Evolutionary conservation across 257 asterid species (phyloP).

Genomic region (Verbascum thapsus): DNA sequence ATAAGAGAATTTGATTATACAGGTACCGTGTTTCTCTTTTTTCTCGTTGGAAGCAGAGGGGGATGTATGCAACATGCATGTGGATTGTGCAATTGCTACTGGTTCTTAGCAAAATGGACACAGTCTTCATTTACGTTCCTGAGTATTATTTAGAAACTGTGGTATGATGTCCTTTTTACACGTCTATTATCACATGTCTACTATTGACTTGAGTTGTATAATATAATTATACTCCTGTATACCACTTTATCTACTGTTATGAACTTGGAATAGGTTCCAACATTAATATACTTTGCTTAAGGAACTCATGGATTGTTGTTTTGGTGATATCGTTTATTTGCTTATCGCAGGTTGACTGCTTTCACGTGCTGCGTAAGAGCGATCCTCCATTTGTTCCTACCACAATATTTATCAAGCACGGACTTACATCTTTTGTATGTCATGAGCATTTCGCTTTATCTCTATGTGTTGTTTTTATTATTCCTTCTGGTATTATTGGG

Average conservation of each 20-base stretch:
- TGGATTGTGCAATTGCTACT: conserved; percentile 93
- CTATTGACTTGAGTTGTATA: conserved; percentile 1
- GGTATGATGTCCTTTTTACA: conserved; percentile 50
- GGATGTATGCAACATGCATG: conserved; percentile 90
- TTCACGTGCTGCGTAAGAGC: conserved; percentile 91
- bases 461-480: conserved; percentile 6
- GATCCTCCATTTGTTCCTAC: conserved; percentile 95
- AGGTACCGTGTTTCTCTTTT: conserved; percentile 88
- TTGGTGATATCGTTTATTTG: conserved; percentile 20
- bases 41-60: conserved; percentile 96
- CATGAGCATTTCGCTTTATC: conserved; percentile 22
- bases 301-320: conserved; percentile 13
- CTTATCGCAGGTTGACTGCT: conserved; percentile 82
- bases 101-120: conserved; percentile 79
- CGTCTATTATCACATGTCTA: conserved; percentile 7
- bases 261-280: neutral
- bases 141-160: conserved; percentile 91
- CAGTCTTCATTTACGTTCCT: conserved; percentile 72
- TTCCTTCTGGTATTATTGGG: conserved; percentile 1
- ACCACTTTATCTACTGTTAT: conserved; percentile 1
- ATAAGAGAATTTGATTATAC: conserved; percentile 28
- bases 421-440: conserved; percentile 85
- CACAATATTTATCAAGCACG: conserved; percentile 80
- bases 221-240: neutral
- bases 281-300: neutral